A percentile compares a stretch with the other conserved stretches of the same genome.
phyloP scores from a whole-genome alignment of 345 rosid species.

The Gossypium longicalyx region DNA sequence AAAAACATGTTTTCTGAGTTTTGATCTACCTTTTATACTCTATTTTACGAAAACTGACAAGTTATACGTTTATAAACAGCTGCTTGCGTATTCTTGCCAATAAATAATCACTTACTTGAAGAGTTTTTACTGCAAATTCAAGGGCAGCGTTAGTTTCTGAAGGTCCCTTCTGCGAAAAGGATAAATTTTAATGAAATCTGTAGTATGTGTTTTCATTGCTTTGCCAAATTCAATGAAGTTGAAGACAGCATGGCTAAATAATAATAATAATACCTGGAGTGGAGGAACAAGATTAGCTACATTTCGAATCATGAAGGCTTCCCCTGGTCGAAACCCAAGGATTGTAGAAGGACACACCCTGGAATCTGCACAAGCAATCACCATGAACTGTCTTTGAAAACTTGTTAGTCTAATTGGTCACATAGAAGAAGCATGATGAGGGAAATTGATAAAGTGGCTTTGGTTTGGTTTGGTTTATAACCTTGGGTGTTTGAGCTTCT shows the following conservation, averaged over 20 bases:
- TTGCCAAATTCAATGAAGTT: not conserved
- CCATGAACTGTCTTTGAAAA: constrained; percentile 62
- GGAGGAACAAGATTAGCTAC: constrained; percentile 92
- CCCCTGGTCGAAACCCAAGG: constrained; percentile 91
- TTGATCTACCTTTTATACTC: too few species aligned
- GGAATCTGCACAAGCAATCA: constrained; percentile 93
- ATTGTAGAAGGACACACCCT: constrained; percentile 87
- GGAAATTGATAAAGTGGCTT: not conserved
- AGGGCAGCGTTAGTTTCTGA: constrained; percentile 95
- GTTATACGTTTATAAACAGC: too few species aligned
- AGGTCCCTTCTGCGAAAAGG: constrained; percentile 57
- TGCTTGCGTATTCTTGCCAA: not conserved
- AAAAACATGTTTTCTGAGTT: too few species aligned
- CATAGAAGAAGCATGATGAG: not conserved
- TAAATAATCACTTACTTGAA: constrained; percentile 43
- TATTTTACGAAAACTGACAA: too few species aligned
- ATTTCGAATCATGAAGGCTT: constrained; percentile 79
- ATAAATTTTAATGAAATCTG: constrained; percentile 2
- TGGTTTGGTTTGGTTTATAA: constrained; percentile 13
- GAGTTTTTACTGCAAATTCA: constrained; percentile 78
- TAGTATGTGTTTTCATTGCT: not conserved
- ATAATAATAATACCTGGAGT: constrained; percentile 41
- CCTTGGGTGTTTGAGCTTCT: constrained; percentile 85
- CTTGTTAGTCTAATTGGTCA: constrained; percentile 26
- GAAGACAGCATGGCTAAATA: not conserved